Percentiles rank a stretch among this genome's conserved stretches.
Conservation (phyloP, 495 filamentous ascomycete species). For the Coniosporium apollinis region DNA sequence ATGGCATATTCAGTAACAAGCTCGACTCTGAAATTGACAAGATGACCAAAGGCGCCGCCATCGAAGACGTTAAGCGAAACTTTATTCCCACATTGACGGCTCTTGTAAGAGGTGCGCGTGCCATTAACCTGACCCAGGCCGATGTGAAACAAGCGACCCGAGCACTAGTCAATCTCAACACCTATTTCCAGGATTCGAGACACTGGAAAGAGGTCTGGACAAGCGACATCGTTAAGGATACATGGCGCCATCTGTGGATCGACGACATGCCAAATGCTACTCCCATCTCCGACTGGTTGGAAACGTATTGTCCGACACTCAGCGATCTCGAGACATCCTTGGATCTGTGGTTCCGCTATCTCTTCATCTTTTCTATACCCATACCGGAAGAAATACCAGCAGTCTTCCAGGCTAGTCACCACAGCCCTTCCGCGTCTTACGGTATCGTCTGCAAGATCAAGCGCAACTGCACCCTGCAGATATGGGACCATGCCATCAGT, state of each 20-base stretch:
- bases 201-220: constrained; percentile 51
- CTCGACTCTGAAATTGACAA: constrained; percentile 44
- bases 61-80: constrained; percentile 39
- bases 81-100: constrained; percentile 46
- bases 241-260: constrained; percentile 46
- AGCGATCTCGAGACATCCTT: constrained; percentile 38
- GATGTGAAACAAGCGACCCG: constrained; percentile 39
- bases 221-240: constrained; percentile 40
- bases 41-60: constrained; percentile 32
- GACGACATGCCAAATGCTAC: constrained; percentile 37
- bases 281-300: constrained; percentile 36
- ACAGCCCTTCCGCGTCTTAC: constrained; percentile 46
- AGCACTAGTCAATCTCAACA: constrained; percentile 43
- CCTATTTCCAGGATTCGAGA: constrained; percentile 41
- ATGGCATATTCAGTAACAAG: constrained; percentile 46
- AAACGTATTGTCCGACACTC: constrained; percentile 41
- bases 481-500: constrained; percentile 53
- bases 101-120: constrained; percentile 40
- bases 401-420: constrained; percentile 53
- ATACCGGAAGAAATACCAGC: constrained; percentile 44
- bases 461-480: constrained; percentile 40
- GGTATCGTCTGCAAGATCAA: constrained; percentile 52
- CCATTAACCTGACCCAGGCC: constrained; percentile 30
- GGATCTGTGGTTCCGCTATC: constrained; percentile 46
- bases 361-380: constrained; percentile 54